Percentiles rank a stretch among this genome's conserved stretches.
phyloP scores from a whole-genome alignment of 2,329 filamentous ascomycete genomes.

The Trichoderma brevicompactum region DNA sequence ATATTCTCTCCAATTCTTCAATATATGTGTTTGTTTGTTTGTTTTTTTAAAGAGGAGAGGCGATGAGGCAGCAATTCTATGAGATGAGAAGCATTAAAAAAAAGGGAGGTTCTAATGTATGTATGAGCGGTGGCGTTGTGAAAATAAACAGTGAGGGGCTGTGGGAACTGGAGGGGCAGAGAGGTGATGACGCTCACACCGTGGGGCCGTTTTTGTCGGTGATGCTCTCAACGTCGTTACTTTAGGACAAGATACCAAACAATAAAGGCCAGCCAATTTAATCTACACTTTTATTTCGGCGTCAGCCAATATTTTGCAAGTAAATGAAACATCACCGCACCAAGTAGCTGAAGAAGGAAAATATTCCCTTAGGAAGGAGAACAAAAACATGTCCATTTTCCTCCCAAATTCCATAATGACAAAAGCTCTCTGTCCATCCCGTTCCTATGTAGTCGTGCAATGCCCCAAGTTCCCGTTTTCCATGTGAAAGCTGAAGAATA shows the following conservation, averaged over 20 bases:
- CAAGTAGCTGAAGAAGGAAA: neutral
- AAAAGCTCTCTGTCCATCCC: neutral
- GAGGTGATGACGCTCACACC: conserved; percentile 10
- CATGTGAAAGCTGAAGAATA: neutral
- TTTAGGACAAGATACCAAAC: neutral
- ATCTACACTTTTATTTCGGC: no score
- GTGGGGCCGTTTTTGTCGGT: conserved; percentile 6
- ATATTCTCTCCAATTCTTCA: no score
- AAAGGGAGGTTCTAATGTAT: no score
- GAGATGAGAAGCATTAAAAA: no score
- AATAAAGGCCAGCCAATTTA: neutral
- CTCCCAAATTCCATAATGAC: neutral
- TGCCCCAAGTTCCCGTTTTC: conserved; percentile 7
- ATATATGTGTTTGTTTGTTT: no score
- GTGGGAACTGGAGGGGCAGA: conserved; percentile 29
- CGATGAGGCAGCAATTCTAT: neutral
- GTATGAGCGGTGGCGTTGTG: neutral
- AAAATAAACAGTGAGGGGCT: conserved; percentile 4
- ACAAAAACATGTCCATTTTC: neutral
- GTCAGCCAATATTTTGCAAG: neutral
- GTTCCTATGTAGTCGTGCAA: neutral
- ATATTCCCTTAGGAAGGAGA: neutral
- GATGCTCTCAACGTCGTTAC: neutral
- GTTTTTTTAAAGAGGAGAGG: no score
- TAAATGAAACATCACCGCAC: neutral